Evolutionary conservation across 164 flowering plant species (phyloP).

Genomic region (Echeveria elegans): DNA sequence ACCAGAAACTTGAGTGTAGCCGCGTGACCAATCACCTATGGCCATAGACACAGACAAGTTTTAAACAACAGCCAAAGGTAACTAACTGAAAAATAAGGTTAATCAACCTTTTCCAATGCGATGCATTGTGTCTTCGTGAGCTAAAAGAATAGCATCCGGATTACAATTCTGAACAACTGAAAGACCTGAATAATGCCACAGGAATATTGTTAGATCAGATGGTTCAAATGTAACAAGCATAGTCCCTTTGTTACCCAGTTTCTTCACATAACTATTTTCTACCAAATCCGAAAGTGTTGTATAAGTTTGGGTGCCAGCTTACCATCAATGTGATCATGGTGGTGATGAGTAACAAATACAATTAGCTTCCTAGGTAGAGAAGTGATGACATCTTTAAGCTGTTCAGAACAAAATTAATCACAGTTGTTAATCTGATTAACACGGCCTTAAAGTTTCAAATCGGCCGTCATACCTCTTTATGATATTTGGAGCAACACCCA

Average conservation of each 20-base stretch:
- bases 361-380: conserved; percentile 75
- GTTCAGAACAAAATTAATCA: conserved; percentile 12
- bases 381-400: conserved; percentile 63
- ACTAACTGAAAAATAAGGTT: neutral
- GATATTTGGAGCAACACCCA: conserved; percentile 53
- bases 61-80: neutral
- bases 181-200: conserved; percentile 58
- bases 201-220: conserved; percentile 8
- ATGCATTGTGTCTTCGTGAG: conserved; percentile 73
- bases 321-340: conserved; percentile 92
- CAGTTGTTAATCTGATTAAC: neutral
- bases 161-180: conserved; percentile 71
- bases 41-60: conserved; percentile 3
- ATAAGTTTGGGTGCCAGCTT: conserved; percentile 14
- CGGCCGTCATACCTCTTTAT: conserved; percentile 46
- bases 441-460: neutral
- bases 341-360: conserved; percentile 95
- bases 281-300: neutral
- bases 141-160: conserved; percentile 73
- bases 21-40: conserved; percentile 72
- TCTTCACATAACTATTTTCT: neutral
- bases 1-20: conserved; percentile 50
- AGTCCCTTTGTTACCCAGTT: neutral
- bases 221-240: neutral
- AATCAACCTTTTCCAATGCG: conserved; percentile 69